Base-by-base conservation (phyloP, 2,329 filamentous ascomycete species). In the Epichloe scottii region DNA sequence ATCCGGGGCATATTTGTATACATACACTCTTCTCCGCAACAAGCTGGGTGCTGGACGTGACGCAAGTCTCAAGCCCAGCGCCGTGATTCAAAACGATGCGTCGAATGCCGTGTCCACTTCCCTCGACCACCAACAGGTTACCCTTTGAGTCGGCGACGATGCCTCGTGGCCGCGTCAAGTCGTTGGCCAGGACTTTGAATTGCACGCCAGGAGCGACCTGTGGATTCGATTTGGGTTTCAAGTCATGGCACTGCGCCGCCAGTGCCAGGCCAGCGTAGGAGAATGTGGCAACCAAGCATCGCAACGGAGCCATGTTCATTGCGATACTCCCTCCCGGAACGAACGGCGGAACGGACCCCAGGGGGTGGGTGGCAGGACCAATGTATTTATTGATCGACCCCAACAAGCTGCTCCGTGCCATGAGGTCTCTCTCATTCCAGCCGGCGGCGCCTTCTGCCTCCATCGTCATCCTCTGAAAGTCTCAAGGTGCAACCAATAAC, bases 61-160 rank as follows among this genome's bases (percentile, higher is more conserved):
- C 59, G 51, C 65, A 67, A 19, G 65, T 59, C 17, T 62, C 54
- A 2, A 60, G 46, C 15, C 57, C 60, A 33, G 57, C 58, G 15
- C 57, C 60, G 34, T 64, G 63, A 3, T 64, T 61, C 48, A 71
- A 53, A 26, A 63, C 60, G 26, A 70, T 52, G 8, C 64, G 61
- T 23, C 59, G 57, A 21, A 72, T 60, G 8, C 68, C 68, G 8
- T 54, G 49, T 26, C 53, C 57, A 3, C 58, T 56, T 39, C 58
- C 55, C 52, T 68, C 63, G 11, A 61, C 59, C 8, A 71, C 58
- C 11, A 72, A 62, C 19, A 71, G 53, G 54, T 69, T 68, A 4
- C 68, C 68, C 23, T 57, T 51, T 0, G 56, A 53, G 52, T 72
- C 69, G 23, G 67, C 59, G 19, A 66, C 57, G 4, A 72, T 53